These are phyloP conservation scores for Leccinum boreale DNA, from an alignment of 768 basidiomycete species.

Conservation along the genomic window DNA sequence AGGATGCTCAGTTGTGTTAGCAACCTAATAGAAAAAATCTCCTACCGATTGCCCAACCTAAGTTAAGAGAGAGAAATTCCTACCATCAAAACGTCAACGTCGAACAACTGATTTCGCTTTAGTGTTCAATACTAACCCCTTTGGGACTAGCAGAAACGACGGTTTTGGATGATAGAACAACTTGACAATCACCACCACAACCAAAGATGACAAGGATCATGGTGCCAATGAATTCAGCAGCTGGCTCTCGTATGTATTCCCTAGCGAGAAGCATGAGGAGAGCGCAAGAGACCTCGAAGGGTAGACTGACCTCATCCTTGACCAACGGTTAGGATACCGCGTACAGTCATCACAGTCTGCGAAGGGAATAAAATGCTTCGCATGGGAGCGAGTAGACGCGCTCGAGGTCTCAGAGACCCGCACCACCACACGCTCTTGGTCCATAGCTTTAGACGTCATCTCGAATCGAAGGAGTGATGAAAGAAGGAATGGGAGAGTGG, in stretches of 20 bases:
- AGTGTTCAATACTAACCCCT: conserved; percentile 45
- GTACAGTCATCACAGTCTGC: conserved; percentile 34
- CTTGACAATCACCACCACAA: conserved; percentile 55
- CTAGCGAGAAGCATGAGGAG: conserved; percentile 28
- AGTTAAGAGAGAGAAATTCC: conserved; percentile 23
- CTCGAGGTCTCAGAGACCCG: conserved; percentile 22
- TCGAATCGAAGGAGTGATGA: neutral
- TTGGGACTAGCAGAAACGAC: conserved; percentile 45
- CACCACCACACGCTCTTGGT: conserved; percentile 7
- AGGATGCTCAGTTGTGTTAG: neutral
- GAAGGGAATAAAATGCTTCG: conserved; percentile 11
- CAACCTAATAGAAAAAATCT: neutral
- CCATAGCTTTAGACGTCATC: conserved; percentile 20
- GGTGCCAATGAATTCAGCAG: conserved; percentile 62
- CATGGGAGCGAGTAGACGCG: conserved; percentile 6
- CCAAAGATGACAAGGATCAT: conserved; percentile 60
- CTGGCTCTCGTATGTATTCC: conserved; percentile 50
- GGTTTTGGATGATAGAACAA: conserved; percentile 44
- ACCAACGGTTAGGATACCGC: conserved; percentile 50
- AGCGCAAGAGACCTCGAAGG: neutral
- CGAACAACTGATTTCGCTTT: neutral
- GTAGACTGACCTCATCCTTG: conserved; percentile 45
- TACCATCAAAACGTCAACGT: conserved; percentile 9
- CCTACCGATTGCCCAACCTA: conserved; percentile 34
- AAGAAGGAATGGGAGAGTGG: neutral